Conservation (phyloP, 805 yeast species). For the Candida alai region DNA sequence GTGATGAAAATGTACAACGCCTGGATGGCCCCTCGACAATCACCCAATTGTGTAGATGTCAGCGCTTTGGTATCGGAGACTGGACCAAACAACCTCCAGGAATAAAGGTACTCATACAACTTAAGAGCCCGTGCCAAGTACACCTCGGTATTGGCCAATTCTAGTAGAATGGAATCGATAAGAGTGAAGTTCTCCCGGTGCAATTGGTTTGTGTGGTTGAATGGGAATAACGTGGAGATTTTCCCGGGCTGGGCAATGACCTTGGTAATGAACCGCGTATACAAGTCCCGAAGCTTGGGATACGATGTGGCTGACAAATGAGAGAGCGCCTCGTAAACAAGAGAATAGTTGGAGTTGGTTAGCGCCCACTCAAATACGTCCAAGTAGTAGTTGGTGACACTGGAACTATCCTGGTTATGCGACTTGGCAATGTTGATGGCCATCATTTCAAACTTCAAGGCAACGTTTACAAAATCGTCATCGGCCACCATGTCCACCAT, state of each 20-base stretch:
- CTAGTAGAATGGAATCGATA: conserved; percentile 30
- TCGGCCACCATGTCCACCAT: conserved; percentile 12
- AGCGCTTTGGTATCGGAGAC: conserved; percentile 6
- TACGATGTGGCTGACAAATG: conserved; percentile 17
- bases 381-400: conserved; percentile 16
- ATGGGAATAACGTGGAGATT: conserved; percentile 22
- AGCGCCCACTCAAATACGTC: conserved; percentile 25
- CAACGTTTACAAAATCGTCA: conserved; percentile 14
- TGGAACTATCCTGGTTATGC: neutral
- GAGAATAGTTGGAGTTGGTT: conserved; percentile 17
- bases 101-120: conserved; percentile 35
- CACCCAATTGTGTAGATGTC: conserved; percentile 14
- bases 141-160: conserved; percentile 29
- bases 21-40: conserved; percentile 37
- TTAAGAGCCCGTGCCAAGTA: conserved; percentile 26
- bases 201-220: conserved; percentile 13
- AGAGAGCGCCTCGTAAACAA: conserved; percentile 17
- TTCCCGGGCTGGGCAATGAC: conserved; percentile 19
- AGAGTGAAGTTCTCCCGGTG: conserved; percentile 24
- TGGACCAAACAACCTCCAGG: conserved; percentile 38
- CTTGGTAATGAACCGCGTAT: too few species aligned
- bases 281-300: too few species aligned
- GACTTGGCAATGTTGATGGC: conserved; percentile 21
- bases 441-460: conserved; percentile 23
- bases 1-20: conserved; percentile 35